Evolutionary conservation across 2,329 filamentous ascomycete genomes (phyloP), one percentile per base, ranked within the genome.

Genomic region (Chalaropsis ovoidea): DNA sequence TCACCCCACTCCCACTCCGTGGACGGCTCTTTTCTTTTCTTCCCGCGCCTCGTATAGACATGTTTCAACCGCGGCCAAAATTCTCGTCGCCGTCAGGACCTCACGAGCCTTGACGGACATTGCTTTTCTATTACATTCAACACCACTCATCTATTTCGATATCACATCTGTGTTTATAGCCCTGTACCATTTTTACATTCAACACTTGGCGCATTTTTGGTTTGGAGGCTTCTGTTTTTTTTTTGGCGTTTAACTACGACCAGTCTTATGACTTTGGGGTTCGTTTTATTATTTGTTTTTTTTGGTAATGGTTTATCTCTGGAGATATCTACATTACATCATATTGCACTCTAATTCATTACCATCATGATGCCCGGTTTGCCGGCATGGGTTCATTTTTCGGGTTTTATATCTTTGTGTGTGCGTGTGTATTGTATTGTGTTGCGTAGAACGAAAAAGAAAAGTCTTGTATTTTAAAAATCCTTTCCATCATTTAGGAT

Each of bases 101-200:
- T 47, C 15, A 1, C n/a, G 17, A 47, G n/a, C n/a, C 15, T 47
- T 19, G 43, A n/a, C 43, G 8, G n/a, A 17, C 15, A 3, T 19
- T 47, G n/a, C 43, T 47, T 19, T 19, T 47, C 43, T 47, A 35
- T 39, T 19, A 58, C 27, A 58, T 35, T 58, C 54, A 31, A 58
- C 54, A 58, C 54, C 54, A n/a, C 54, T 58, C 52, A 31, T 31
- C 15, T 11, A 39, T 39, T 58, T 19, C 17, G 27, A 58, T 39
- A 58, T 58, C 10, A 56, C n/a, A 39, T 58, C 15, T 35, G 17
- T 58, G 54, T 39, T 58, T 22, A 39, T 58, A 58, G 17, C 54
- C 31, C 39, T 58, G 54, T 58, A 58, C 54, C 41, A 62, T 49
- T 22, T 22, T 56, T 41, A 22, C 22, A 54, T 64, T 64, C 62